These are phyloP conservation scores for Escovopsis weberi DNA, from an alignment of 2,329 filamentous ascomycete genomes.

Conservation along the genomic window DNA sequence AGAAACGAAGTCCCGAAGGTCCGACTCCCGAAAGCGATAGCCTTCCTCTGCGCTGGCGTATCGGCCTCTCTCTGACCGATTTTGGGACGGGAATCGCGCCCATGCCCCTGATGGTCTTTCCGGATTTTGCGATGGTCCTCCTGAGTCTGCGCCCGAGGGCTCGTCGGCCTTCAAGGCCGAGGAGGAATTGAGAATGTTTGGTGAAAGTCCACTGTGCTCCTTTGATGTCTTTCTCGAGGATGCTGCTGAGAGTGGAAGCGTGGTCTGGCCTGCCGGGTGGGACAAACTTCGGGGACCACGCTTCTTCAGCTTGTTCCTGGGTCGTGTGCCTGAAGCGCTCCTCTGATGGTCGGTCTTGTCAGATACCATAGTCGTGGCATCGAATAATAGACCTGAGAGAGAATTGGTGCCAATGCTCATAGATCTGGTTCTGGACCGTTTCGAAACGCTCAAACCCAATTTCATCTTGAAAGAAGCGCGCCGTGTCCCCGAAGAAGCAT, in stretches of 20 bases:
- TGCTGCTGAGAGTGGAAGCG: not conserved
- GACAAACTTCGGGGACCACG: not conserved
- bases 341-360: not conserved
- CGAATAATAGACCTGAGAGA: not conserved
- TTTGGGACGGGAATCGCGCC: constrained; percentile 20
- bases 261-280: not conserved
- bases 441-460: constrained; percentile 21
- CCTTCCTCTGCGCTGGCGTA: not conserved
- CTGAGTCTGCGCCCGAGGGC: not conserved
- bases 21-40: not conserved
- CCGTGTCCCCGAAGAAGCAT: not conserved
- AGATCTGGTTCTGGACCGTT: constrained; percentile 12
- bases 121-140: not conserved
- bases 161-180: constrained; percentile 1
- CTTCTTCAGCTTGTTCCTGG: not conserved
- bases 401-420: not conserved
- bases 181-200: not conserved
- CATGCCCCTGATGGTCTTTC: constrained; percentile 17
- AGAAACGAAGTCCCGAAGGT: not conserved
- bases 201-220: not conserved
- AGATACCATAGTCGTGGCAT: not conserved
- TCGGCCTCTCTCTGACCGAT: constrained; percentile 13
- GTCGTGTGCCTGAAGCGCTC: not conserved
- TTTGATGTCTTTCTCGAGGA: not conserved
- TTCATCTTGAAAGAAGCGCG: constrained; percentile 20